These are phyloP conservation scores for Sporopachydermia cereana DNA, from an alignment of 1,139 yeast species.

Conservation along the genomic window DNA sequence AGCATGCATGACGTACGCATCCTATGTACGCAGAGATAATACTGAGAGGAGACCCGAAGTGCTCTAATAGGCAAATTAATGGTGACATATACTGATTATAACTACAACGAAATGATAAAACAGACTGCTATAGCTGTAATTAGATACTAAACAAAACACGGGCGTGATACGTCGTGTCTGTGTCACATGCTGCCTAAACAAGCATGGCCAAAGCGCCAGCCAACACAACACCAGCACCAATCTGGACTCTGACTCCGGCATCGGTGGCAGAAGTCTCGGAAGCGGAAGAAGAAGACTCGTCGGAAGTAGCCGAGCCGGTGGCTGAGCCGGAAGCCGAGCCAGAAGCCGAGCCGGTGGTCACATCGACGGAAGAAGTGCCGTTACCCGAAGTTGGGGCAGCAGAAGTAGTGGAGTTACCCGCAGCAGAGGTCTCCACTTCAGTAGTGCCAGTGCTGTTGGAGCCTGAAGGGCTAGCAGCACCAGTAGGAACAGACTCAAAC, in stretches of 20 bases:
- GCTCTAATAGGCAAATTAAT: too few species aligned
- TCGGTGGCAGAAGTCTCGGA: background rate
- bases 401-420: background rate
- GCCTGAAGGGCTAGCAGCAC: background rate
- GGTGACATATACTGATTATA: too few species aligned
- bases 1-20: too few species aligned
- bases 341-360: background rate
- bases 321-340: background rate
- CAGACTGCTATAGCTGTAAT: too few species aligned
- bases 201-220: background rate
- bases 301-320: conserved; percentile 2
- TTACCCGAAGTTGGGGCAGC: background rate
- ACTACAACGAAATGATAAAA: too few species aligned
- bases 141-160: too few species aligned
- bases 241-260: background rate
- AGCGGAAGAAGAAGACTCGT: background rate
- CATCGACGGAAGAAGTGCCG: background rate
- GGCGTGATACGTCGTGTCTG: too few species aligned
- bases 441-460: conserved; percentile 16
- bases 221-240: conserved; percentile 5
- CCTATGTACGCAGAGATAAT: too few species aligned
- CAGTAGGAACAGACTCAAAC: background rate
- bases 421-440: conserved; percentile 30
- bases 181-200: background rate
- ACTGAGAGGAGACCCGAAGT: too few species aligned